Base-by-base conservation (phyloP, 2,329 filamentous ascomycete genomes). In the Aureobasidium namibiae region DNA sequence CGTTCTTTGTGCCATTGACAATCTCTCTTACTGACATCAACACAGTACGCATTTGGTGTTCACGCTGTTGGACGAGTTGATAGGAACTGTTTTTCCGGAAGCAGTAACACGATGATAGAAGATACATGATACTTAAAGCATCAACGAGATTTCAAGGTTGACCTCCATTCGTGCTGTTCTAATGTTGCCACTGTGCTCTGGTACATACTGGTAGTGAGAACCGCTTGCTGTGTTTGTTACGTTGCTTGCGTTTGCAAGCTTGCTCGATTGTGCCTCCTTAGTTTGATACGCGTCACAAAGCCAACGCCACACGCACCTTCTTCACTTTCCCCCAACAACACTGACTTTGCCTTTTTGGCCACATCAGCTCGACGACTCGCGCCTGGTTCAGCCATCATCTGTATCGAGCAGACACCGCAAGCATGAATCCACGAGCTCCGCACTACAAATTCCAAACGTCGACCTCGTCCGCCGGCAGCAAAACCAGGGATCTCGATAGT, bases 41-140 rank as follows among this genome's bases (percentile, higher is more conserved):
- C 23, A 23, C 57, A 78, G 76, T 66, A 75, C 75, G 8, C 78
- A 80, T 67, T 67, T 80, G 58, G 72, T 76, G n/a, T 78, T 78
- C 60, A 78, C 76, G 14, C 64, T 80, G 4, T 61, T 80, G 48
- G 78, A 80, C 63, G 77, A 79, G 67, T 67, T 80, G 50, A 64
- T 79, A 11, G 68, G 72, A 52, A 71, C 76, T 29, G 63, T 80
- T 1, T 79, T 80, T 63, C 69, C 70, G 14, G 70, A 72, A 52
- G 54, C 56, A 6, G 52, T 54, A 11, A 24, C 42, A 46, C 61
- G 62, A 58, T 63, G 21, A 49, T 23, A 49, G 16, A 44, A 24
- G 41, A 3, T 36, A 48, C n/a, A n/a, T n/a, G n/a, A n/a, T n/a
- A n/a, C n/a, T n/a, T n/a, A n/a, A n/a, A n/a, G n/a, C n/a, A n/a